A percentile compares a stretch with the other conserved stretches of the same genome.
Evolutionary conservation across 768 basidiomycete genomes (phyloP).

Genomic region (Tremella mesenterica): DNA sequence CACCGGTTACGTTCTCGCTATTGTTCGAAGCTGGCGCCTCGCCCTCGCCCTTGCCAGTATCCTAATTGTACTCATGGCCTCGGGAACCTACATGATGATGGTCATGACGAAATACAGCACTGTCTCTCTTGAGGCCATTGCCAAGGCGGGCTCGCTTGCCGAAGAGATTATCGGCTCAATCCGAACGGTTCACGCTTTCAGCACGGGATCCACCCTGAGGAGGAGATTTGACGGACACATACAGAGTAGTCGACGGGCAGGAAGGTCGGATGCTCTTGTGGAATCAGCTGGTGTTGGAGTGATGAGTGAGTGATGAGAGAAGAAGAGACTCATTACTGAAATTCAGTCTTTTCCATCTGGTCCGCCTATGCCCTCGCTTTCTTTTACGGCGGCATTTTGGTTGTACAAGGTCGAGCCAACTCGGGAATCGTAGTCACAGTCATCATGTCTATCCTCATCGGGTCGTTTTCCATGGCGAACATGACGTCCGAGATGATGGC

Average conservation of each 20-base stretch:
- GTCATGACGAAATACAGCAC: conserved; percentile 46
- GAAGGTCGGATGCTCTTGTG: conserved; percentile 29
- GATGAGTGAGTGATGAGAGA: conserved; percentile 64
- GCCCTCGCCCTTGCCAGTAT: conserved; percentile 75
- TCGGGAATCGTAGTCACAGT: conserved; percentile 77
- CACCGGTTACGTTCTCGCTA: conserved; percentile 63
- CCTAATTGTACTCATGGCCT: conserved; percentile 68
- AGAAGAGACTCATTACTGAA: no score
- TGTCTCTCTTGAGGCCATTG: conserved; percentile 61
- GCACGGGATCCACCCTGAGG: conserved; percentile 60
- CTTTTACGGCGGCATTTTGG: conserved; percentile 78
- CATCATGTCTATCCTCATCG: conserved; percentile 63
- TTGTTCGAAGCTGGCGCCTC: conserved; percentile 55
- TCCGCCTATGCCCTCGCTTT: conserved; percentile 54
- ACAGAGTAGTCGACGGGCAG: conserved; percentile 48
- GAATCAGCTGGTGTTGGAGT: conserved; percentile 49
- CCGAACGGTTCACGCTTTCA: conserved; percentile 85
- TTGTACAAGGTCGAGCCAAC: conserved; percentile 43
- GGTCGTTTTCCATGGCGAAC: conserved; percentile 63
- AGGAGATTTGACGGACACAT: conserved; percentile 60
- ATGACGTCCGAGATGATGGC: conserved; percentile 78
- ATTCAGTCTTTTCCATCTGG: conserved; percentile 75
- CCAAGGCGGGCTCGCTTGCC: conserved; percentile 69
- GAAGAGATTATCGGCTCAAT: conserved; percentile 89
- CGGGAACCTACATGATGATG: conserved; percentile 49